These are phyloP conservation scores for Radiomyces spectabilis DNA, from an alignment of 192 early-diverging fungal genomes.

Conservation along the genomic window DNA sequence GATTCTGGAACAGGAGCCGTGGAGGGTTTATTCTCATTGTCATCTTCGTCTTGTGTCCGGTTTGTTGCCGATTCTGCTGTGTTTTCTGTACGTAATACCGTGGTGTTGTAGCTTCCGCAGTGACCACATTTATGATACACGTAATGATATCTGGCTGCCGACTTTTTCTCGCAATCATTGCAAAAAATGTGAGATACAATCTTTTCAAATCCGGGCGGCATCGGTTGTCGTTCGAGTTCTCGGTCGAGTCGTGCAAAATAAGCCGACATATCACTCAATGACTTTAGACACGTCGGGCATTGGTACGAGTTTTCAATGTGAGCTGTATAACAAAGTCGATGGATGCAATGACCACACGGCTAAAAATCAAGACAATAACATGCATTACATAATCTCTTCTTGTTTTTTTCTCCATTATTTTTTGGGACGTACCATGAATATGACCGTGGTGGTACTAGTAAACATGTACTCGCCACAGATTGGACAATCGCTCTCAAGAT, in stretches of 20 bases:
- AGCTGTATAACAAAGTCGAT: conserved; percentile 75
- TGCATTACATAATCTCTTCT: background rate
- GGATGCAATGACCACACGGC: conserved; percentile 91
- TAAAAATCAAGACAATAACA: conserved; percentile 14
- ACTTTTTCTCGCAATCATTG: conserved; percentile 91
- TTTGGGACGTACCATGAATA: conserved; percentile 82
- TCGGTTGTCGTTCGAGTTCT: conserved; percentile 68
- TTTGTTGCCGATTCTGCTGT: too few relatives aligned
- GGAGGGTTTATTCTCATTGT: too few relatives aligned
- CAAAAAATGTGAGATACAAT: conserved; percentile 73
- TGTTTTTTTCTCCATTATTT: background rate
- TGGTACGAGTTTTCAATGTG: conserved; percentile 89
- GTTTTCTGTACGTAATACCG: too few relatives aligned
- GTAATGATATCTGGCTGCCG: conserved; percentile 84
- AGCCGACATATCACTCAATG: conserved; percentile 73
- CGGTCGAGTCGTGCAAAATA: conserved; percentile 82
- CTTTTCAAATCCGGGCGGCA: conserved; percentile 87
- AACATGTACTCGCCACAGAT: conserved; percentile 96
- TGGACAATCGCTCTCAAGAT: conserved; percentile 87
- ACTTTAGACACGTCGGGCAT: conserved; percentile 92
- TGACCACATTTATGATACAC: conserved; percentile 89
- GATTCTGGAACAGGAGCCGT: too few relatives aligned
- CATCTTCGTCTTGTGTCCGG: too few relatives aligned
- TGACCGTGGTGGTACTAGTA: conserved; percentile 72
- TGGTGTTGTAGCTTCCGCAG: conserved; percentile 90